Evolutionary conservation across 495 filamentous ascomycete genomes (phyloP), one percentile per base, ranked within the genome.

Genomic region (Tuber magnatum): DNA sequence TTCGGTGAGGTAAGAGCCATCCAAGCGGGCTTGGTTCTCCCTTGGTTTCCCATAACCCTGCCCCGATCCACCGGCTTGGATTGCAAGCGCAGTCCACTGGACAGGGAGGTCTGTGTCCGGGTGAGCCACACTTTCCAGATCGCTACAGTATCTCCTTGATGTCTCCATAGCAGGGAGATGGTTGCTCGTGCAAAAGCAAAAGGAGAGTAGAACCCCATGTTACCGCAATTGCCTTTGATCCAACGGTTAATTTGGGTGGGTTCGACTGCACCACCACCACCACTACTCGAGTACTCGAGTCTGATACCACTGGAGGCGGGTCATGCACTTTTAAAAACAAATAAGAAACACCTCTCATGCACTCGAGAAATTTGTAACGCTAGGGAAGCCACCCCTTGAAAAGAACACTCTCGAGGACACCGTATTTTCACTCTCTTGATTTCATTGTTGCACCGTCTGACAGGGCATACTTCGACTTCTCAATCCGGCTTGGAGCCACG

Each of bases 401-500:
- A 79, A 75, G 76, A 79, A 72, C 70, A 72, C 56, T 32, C 56
- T 65, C 28, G 28, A 35, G 56, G 12, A 35, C 18, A 65, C 28
- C 56, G 56, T 65, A 65, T 65, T 65, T 65, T 65, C 56, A 35
- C 56, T 56, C 24, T 65, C 56, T 65, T 65, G 28, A 65, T 65
- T 75, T 76, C 35, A 79, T 70, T 78, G 77, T 78, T 75, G 77
- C 77, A 75, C 77, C 70, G 76, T 74, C 69, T 79, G 76, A 79
- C 77, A 79, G 75, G 76, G 70, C 71, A 74, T 68, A 35, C 72
- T 72, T 79, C 75, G 73, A 79, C 77, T 79, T 79, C 77, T 79
- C 69, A 79, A 79, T 79, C 70, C 79, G 65, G 73, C 72, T 79
- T 79, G 77, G 77, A 79, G 77, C 77, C 77, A 79, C 77, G 77